Percentiles rank a stretch among this genome's conserved stretches.
These are phyloP conservation scores for Arthrobotrys musiformis DNA, from an alignment of 2,329 filamentous ascomycete species.

Conservation along the genomic window DNA sequence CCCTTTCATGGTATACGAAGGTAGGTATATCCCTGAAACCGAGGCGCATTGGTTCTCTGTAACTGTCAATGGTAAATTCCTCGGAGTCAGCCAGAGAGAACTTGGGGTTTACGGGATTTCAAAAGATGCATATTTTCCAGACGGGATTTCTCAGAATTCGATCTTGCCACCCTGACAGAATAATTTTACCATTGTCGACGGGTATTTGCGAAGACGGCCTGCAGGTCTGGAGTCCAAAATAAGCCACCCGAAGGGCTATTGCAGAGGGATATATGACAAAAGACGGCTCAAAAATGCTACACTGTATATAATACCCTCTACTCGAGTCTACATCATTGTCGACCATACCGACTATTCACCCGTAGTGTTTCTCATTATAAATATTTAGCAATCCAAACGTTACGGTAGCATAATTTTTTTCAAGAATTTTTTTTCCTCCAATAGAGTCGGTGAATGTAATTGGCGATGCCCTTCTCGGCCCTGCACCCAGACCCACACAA, in stretches of 20 bases:
- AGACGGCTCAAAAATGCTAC: no score
- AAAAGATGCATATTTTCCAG: not conserved
- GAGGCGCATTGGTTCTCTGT: not conserved
- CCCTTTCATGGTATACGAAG: not conserved
- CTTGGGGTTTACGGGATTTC: not conserved
- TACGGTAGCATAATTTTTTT: no score
- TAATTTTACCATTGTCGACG: not conserved
- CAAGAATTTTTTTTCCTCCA: not conserved
- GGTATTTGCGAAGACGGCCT: not conserved
- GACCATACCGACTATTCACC: not conserved
- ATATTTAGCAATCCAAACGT: not conserved
- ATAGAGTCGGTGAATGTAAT: not conserved
- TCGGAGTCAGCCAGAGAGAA: not conserved
- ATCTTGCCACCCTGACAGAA: not conserved
- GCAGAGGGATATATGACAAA: not conserved
- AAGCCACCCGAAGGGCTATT: not conserved
- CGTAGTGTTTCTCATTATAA: slow-evolving; percentile 8
- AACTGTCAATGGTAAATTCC: not conserved
- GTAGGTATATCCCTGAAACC: not conserved
- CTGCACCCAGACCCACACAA: slow-evolving; percentile 15
- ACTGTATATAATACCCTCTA: no score
- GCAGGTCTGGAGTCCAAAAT: not conserved
- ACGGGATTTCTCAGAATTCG: not conserved
- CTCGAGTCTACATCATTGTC: not conserved
- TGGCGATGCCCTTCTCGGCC: not conserved